phyloP scores from a whole-genome alignment of 202 grass and related monocot species.

The Musa balbisiana region DNA sequence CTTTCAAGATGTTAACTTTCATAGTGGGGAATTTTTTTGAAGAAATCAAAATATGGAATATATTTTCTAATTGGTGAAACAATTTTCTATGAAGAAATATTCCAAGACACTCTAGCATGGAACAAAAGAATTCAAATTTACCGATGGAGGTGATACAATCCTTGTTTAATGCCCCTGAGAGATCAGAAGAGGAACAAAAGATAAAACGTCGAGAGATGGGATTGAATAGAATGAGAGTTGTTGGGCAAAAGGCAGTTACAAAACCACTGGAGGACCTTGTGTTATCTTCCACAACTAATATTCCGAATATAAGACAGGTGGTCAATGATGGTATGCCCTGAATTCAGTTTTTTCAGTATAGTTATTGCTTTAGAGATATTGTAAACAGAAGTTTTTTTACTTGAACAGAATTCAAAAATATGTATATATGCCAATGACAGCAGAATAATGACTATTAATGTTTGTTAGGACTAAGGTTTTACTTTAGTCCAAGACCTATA shows the following conservation, averaged over 20 bases:
- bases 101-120: slow-evolving; percentile 14
- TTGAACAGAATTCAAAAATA: too few relatives aligned
- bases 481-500: too few relatives aligned
- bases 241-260: slow-evolving; percentile 39
- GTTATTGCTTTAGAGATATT: background rate
- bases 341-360: background rate
- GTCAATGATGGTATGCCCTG: slow-evolving; percentile 41
- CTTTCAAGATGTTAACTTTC: background rate
- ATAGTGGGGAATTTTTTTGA: background rate
- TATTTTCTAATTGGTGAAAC: slow-evolving; percentile 1
- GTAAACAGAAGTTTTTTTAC: too few relatives aligned
- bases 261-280: slow-evolving; percentile 59
- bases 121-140: slow-evolving; percentile 32
- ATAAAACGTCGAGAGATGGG: slow-evolving; percentile 46
- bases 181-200: slow-evolving; percentile 47
- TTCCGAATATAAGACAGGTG: slow-evolving; percentile 26
- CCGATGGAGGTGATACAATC: slow-evolving; percentile 62
- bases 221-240: slow-evolving; percentile 55
- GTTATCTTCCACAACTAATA: slow-evolving; percentile 33
- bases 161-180: slow-evolving; percentile 71
- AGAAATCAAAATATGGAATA: slow-evolving; percentile 3
- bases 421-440: background rate
- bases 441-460: too few relatives aligned
- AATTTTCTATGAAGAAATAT: slow-evolving; percentile 20
- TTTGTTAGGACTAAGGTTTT: too few relatives aligned